A percentile compares a stretch with the other conserved stretches of the same genome.
Conservation (phyloP, 306 rosid species). For the Begonia fuchsioides region DNA sequence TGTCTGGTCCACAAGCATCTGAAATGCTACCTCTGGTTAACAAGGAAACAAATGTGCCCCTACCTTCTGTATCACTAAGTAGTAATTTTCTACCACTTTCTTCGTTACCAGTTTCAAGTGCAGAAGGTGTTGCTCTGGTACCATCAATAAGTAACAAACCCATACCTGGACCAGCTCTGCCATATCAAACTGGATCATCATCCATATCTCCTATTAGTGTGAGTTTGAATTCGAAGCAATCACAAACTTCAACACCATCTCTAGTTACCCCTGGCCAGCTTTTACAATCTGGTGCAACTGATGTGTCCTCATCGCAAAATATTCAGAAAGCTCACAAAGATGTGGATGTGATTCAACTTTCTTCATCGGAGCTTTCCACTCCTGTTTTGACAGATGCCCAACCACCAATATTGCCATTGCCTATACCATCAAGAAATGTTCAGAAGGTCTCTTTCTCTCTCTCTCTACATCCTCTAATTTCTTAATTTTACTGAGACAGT, state of each 20-base stretch:
- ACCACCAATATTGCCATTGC: conserved; percentile 80
- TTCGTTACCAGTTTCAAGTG: conserved; percentile 25
- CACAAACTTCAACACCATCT: conserved; percentile 47
- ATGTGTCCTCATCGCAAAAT: conserved; percentile 35
- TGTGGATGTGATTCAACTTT: conserved; percentile 65
- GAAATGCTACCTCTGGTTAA: conserved; percentile 29
- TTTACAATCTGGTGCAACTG: conserved; percentile 46
- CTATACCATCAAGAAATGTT: conserved; percentile 29
- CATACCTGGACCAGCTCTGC: conserved; percentile 28
- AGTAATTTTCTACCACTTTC: conserved; percentile 31
- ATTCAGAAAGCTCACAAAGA: conserved; percentile 49
- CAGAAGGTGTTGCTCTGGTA: conserved; percentile 24
- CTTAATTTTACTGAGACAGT: too few relatives aligned
- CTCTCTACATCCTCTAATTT: neutral
- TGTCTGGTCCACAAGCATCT: conserved; percentile 30
- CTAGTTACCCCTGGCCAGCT: conserved; percentile 81
- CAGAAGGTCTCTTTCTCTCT: conserved; percentile 27
- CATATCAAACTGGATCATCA: conserved; percentile 38
- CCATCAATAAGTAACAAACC: conserved; percentile 37
- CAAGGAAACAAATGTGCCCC: conserved; percentile 30
- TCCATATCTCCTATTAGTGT: conserved; percentile 18
- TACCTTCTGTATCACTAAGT: conserved; percentile 20
- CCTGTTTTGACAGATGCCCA: conserved; percentile 43
- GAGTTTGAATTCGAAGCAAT: conserved; percentile 25
- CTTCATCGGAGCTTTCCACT: conserved; percentile 30